Evolutionary conservation across 208 protist genomes (phyloP), one percentile per base, ranked within the genome.

Genomic region (Trypanosoma caninum): DNA sequence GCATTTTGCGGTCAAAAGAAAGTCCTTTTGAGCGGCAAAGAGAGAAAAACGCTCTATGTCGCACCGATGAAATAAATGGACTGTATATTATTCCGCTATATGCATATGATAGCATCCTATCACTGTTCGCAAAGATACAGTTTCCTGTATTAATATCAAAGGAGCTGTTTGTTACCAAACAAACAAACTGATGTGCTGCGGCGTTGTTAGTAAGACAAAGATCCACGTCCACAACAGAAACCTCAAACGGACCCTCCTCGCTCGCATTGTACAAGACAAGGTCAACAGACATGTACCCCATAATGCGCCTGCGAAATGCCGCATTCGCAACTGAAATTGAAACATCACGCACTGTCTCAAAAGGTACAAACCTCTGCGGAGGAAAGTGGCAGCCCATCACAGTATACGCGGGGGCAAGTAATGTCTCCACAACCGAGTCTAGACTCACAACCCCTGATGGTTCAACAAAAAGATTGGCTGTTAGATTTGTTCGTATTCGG

Each of bases 191-290:
- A 69, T 97, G 92, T 2, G 80, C 83, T 1, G 76, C 71, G 37
- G 88, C 82, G 69, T 92, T 86, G 64, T 91, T 88, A 16, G 87
- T 88, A n/a, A 85, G 51, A 16, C 60, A 68, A 25, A 97, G 65
- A 58, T 97, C 89, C n/a, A 97, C 81, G 65, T 97, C 92, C 0
- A 97, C 89, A 14, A 76, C 92, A 85, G 80, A 97, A 7, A 97
- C 56, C 25, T 71, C 76, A 50, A 74, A 53, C 28, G 30, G 18
- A 4, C 23, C 13, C 3, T 55, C 37, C 3, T 56, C 35, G 10
- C n/a, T 23, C 0, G 51, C 57, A 14, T 78, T 63, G 51, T 78
- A 76, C 4, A 94, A 46, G 11, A 94, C 66, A 75, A 87, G 95
- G 72, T 97, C 92, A 0, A 97, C 79, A 2, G 88, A 91, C 6